Evolutionary conservation across 768 basidiomycete genomes (phyloP).

Genomic region (Lactarius psammicola): DNA sequence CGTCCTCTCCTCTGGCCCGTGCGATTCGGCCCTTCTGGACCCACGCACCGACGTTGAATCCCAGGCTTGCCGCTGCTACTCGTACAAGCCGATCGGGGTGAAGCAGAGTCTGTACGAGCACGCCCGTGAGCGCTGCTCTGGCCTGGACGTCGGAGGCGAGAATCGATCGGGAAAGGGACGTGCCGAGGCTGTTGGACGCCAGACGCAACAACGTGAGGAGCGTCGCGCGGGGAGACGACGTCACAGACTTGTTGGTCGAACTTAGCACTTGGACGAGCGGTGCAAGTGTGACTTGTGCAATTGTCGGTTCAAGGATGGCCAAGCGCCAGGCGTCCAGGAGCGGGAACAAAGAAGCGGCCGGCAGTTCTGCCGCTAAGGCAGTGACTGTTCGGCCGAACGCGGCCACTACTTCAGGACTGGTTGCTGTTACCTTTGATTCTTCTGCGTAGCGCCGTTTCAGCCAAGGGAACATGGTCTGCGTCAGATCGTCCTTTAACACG

Average conservation of each 20-base stretch:
- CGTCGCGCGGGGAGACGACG: constrained; percentile 43
- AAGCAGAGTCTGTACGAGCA: constrained; percentile 67
- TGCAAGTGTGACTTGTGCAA: constrained; percentile 38
- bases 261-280: constrained; percentile 48
- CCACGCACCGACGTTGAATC: constrained; percentile 69
- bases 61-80: constrained; percentile 77
- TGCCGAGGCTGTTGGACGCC: constrained; percentile 65
- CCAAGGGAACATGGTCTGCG: constrained; percentile 54
- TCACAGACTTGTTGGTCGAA: constrained; percentile 34
- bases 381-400: constrained; percentile 43
- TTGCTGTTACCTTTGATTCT: constrained; percentile 22
- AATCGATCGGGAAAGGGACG: constrained; percentile 40
- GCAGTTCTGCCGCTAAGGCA: constrained; percentile 46
- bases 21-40: constrained; percentile 63
- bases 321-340: constrained; percentile 82
- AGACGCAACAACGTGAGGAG: constrained; percentile 66
- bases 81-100: constrained; percentile 66
- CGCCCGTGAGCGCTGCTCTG: constrained; percentile 43
- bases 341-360: constrained; percentile 66
- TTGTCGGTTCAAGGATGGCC: constrained; percentile 58
- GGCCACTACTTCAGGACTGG: constrained; percentile 31
- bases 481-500: constrained; percentile 50
- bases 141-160: constrained; percentile 39
- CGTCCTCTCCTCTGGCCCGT: constrained; percentile 35
- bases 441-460: constrained; percentile 57